Evolutionary conservation across 1,284 basidiomycete species (phyloP).

Genomic region (Xerocomus tenax): DNA sequence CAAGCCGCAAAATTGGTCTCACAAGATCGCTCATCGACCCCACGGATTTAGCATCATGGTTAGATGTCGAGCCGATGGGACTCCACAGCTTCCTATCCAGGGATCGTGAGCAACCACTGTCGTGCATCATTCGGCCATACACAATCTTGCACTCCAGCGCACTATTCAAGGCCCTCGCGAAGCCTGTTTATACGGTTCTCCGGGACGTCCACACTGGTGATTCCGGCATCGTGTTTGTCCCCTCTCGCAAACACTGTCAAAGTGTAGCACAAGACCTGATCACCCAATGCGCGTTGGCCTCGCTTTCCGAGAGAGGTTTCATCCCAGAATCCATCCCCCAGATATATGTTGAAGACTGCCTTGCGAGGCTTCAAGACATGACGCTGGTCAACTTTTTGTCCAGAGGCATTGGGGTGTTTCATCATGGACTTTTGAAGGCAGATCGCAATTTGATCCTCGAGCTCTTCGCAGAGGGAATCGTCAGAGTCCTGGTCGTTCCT

Average conservation of each 20-base stretch:
- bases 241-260: slow-evolving; percentile 77
- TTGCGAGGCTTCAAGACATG: slow-evolving; percentile 56
- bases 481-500: slow-evolving; percentile 79
- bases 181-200: slow-evolving; percentile 75
- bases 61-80: slow-evolving; percentile 59
- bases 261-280: slow-evolving; percentile 76
- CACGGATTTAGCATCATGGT: slow-evolving; percentile 75
- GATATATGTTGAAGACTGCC: slow-evolving; percentile 55
- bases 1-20: slow-evolving; percentile 73
- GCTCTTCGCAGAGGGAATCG: slow-evolving; percentile 72
- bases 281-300: slow-evolving; percentile 77
- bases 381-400: slow-evolving; percentile 67
- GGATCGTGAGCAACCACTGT: slow-evolving; percentile 76
- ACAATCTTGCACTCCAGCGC: slow-evolving; percentile 81
- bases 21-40: slow-evolving; percentile 77
- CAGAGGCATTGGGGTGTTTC: slow-evolving; percentile 87
- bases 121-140: slow-evolving; percentile 68
- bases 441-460: slow-evolving; percentile 79
- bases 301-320: slow-evolving; percentile 66
- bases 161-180: slow-evolving; percentile 87
- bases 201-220: slow-evolving; percentile 37
- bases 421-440: slow-evolving; percentile 58
- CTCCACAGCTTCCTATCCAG: slow-evolving; percentile 76
- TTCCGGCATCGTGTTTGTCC: slow-evolving; percentile 80
- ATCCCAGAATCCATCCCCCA: slow-evolving; percentile 47